A percentile compares a stretch with the other conserved stretches of the same genome.
These are phyloP conservation scores for Plasmodium malariae DNA, from an alignment of 169 alveolate genomes.

Conservation along the genomic window DNA sequence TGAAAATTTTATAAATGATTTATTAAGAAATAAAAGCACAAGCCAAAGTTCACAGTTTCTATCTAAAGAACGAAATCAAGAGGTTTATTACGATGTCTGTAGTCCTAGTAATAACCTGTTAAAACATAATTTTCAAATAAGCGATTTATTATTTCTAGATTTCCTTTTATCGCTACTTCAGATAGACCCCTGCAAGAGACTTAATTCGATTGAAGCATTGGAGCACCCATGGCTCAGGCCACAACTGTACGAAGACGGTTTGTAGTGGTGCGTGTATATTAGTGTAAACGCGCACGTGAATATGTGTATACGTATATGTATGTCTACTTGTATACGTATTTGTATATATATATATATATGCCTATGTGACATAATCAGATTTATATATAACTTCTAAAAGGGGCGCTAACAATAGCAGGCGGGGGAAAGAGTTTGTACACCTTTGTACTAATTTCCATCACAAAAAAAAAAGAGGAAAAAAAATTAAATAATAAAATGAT, in stretches of 20 bases:
- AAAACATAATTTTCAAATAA: constrained; percentile 52
- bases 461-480: background rate
- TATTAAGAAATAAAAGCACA: constrained; percentile 17
- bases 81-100: constrained; percentile 72
- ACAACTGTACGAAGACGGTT: constrained; percentile 65
- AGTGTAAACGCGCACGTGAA: background rate
- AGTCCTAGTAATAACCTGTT: constrained; percentile 58
- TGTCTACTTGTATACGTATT: background rate
- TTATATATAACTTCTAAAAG: background rate
- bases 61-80: constrained; percentile 7
- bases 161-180: constrained; percentile 81
- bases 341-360: constrained; percentile 4
- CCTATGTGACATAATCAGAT: background rate
- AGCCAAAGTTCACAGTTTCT: background rate
- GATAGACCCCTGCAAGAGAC: constrained; percentile 91
- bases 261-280: background rate
- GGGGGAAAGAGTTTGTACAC: background rate
- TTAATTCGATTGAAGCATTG: constrained; percentile 93
- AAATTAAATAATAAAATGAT: background rate
- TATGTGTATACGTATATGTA: background rate
- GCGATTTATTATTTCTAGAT: constrained; percentile 55
- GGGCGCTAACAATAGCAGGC: background rate
- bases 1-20: constrained; percentile 13
- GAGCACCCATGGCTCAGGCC: constrained; percentile 93
- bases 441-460: background rate